Evolutionary conservation across 2,329 filamentous ascomycete species (phyloP).

Genomic region (Cladophialophora chaetospira): DNA sequence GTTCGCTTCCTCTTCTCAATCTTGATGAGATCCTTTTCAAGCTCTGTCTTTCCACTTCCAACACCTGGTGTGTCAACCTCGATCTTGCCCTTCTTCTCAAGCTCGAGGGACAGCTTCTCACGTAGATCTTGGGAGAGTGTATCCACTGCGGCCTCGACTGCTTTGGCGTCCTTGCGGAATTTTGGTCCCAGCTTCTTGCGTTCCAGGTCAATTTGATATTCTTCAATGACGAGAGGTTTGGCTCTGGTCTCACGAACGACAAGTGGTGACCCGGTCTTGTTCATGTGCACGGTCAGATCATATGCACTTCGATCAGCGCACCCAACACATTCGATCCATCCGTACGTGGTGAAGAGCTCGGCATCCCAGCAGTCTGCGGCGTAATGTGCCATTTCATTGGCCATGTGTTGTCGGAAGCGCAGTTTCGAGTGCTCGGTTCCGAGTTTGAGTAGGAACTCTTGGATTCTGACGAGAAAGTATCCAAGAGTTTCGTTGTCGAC

Average conservation of each 20-base stretch:
- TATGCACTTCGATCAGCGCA: conserved; percentile 96
- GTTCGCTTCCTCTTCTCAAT: conserved; percentile 82
- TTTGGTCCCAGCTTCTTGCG: conserved; percentile 95
- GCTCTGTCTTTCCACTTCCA: conserved; percentile 72
- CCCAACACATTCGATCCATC: conserved; percentile 98
- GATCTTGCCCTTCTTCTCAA: conserved; percentile 74
- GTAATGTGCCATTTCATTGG: conserved; percentile 88
- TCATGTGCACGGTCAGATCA: conserved; percentile 87
- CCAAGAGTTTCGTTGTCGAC: conserved; percentile 98
- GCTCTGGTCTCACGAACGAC: conserved; percentile 80
- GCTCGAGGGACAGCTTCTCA: conserved; percentile 73
- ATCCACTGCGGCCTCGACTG: conserved; percentile 76
- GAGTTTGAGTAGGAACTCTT: conserved; percentile 84
- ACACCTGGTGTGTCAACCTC: conserved; percentile 70
- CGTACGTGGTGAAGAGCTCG: conserved; percentile 85
- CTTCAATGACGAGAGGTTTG: conserved; percentile 76
- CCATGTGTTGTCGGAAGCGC: conserved; percentile 97
- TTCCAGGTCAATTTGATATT: conserved; percentile 84
- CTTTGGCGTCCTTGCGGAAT: conserved; percentile 92
- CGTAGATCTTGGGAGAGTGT: conserved; percentile 77
- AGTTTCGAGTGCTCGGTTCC: conserved; percentile 86
- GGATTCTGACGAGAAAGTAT: conserved; percentile 94
- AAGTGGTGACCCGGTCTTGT: conserved; percentile 85
- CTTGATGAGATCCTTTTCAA: conserved; percentile 75
- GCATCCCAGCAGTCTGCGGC: conserved; percentile 98